Base-by-base conservation (phyloP, 176 grass and related monocot genomes). In the Pontederia paniculata region DNA sequence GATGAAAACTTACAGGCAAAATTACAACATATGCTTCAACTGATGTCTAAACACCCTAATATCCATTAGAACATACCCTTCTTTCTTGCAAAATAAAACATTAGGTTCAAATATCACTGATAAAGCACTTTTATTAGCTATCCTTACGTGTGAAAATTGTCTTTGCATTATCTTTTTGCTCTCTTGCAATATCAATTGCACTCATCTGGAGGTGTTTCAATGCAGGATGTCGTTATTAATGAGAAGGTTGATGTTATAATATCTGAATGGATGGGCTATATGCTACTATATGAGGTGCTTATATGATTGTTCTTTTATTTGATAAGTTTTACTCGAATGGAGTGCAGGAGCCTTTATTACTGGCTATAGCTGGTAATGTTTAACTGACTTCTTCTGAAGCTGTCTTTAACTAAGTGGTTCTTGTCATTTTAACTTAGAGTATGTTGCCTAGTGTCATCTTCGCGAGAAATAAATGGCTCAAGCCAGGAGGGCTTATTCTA, bases 221-320 rank as follows among this genome's bases (percentile, higher is more conserved):
- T 72, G 44, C 69, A 98, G 94, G 86, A 91, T 80, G 87, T 91
- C 55, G 45, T 68, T 20, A 98, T 98, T 80, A 77, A 80, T 80
- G 94, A 98, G 77, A 91, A 75, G 71, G 94, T 93, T 44, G 94
- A 98, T 80, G 80, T 98, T 57, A 98, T 98, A 50, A 70, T 98
- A 84, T 98, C 94, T 75, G 94, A 98, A 80, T 98, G 94, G 94
- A 98, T 93, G 94, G 94, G 94, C 17, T 98, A 93, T 69, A 88
- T 98, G 76, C 93, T 98, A 45, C 65, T 98, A 11, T 88, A 88
- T 45, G 93, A 98, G 93, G 93, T 98, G 72, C 56, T 10, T 81
- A 41, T 72, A 48, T 37, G 62, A 50, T 52, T 37, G 25, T 47
- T 55, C 9, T 77, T n/a, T 50, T 58, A 50, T 77, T 67, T 67